These are phyloP conservation scores for Penicillium expansum DNA, from an alignment of 2,329 filamentous ascomycete genomes.

Conservation along the genomic window DNA sequence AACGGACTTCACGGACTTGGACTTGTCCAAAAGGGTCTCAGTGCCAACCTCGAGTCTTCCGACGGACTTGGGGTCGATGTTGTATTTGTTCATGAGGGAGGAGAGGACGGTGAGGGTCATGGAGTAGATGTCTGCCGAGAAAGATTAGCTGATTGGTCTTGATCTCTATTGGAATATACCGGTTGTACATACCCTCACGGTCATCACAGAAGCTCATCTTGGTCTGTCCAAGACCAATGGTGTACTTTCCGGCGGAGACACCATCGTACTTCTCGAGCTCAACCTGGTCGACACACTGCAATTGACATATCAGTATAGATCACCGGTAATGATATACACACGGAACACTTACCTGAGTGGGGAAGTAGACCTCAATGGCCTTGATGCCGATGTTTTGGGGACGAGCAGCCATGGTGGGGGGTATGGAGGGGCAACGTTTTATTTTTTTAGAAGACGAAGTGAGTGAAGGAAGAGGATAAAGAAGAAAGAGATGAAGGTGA, in stretches of 20 bases:
- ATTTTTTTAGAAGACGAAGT: background rate
- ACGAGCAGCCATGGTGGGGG: conserved; percentile 64
- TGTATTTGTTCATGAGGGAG: conserved; percentile 77
- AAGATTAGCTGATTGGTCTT: conserved; percentile 11
- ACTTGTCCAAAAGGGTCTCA: conserved; percentile 84
- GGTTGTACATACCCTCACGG: conserved; percentile 64
- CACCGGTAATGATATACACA: background rate
- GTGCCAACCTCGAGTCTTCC: conserved; percentile 82
- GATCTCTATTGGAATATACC: background rate
- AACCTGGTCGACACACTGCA: conserved; percentile 75
- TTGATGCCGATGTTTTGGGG: conserved; percentile 89
- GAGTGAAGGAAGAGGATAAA: background rate
- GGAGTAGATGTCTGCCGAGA: conserved; percentile 74
- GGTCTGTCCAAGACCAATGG: conserved; percentile 84
- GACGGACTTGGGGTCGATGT: conserved; percentile 73
- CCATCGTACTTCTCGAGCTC: conserved; percentile 87
- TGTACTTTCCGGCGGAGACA: conserved; percentile 79
- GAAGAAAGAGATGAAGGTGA: conserved; percentile 5
- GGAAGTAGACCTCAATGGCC: conserved; percentile 88
- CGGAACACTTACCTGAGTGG: conserved; percentile 69
- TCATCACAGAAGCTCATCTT: conserved; percentile 93
- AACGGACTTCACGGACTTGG: conserved; percentile 85
- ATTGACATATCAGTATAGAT: conserved; percentile 9
- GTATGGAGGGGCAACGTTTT: conserved; percentile 8
- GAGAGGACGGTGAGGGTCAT: conserved; percentile 74